Evolutionary conservation across 2,329 filamentous ascomycete genomes (phyloP), one percentile per base, ranked within the genome.

Genomic region (Colletotrichum caudatum): DNA sequence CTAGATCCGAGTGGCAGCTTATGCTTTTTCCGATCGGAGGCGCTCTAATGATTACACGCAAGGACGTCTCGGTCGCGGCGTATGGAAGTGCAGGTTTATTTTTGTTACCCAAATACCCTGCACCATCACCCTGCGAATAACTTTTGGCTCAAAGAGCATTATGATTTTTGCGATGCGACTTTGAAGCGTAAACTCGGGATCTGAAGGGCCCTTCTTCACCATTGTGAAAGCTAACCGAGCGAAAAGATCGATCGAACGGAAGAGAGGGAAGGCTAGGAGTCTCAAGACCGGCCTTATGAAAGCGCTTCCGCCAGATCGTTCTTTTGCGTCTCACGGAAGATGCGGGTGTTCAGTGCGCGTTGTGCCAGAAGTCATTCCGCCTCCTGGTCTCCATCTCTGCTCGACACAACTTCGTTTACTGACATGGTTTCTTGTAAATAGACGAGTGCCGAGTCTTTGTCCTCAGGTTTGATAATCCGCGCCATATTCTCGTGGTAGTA

Each of bases 381-480:
- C 14, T 1, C 8, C 1, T 3, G 23, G 8, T 3, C 18, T 5
- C 18, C 4, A 11, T 1, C 1, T 33, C 11, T 54, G 1, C 3
- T 54, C 2, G 7, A 11, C 0, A 9, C 9, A 35, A n/a, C 3
- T 8, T 54, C 29, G 7, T 3, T 2, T 26, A 6, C 29, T n/a
- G 51, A 12, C 50, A 54, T 0, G 16, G 29, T 20, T 18, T 54
- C 29, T n/a, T 11, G 29, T 9, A 35, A 1, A 3, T 20, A 35
- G 7, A 20, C 11, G 29, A 33, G 20, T 11, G 16, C 51, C 5
- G 6, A 20, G 8, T 11, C 2, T 1, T 11, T 33, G 1, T 54
- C 5, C 2, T 54, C 29, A 1, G 1, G 1, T 1, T 5, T 4
- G 26, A 35, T 11, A 4, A 2, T 5, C 4, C 3, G 0, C 3